A percentile compares a stretch with the other conserved stretches of the same genome.
phyloP scores from a whole-genome alignment of 1,284 basidiomycete species.

The Rhodotorula sp. region DNA sequence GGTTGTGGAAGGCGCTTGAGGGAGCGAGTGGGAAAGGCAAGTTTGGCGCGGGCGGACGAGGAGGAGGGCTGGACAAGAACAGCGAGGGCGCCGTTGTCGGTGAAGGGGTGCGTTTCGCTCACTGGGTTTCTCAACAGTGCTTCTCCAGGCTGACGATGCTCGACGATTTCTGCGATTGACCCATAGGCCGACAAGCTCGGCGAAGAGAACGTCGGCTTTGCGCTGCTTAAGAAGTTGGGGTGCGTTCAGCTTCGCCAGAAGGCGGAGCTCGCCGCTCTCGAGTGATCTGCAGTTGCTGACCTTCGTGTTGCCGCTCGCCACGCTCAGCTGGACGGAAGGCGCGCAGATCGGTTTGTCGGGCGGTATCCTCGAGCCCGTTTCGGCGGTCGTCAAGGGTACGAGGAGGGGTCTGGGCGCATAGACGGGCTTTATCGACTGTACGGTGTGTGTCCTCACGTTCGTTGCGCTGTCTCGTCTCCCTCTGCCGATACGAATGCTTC shows the following conservation, averaged over 20 bases:
- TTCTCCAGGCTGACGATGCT: background rate
- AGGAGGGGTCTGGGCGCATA: too few species aligned
- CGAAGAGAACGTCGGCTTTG: slow-evolving; percentile 68
- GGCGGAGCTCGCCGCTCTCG: background rate
- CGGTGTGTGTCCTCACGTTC: too few species aligned
- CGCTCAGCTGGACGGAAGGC: slow-evolving; percentile 38
- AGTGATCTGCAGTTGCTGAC: background rate
- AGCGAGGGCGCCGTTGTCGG: slow-evolving; percentile 37
- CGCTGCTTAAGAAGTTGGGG: slow-evolving; percentile 71
- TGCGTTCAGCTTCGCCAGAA: slow-evolving; percentile 4
- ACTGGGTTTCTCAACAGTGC: background rate
- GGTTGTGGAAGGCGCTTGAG: slow-evolving; percentile 50
- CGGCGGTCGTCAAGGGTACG: slow-evolving; percentile 29
- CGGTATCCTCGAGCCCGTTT: slow-evolving; percentile 33
- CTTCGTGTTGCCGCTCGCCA: background rate
- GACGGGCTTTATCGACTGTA: slow-evolving; percentile 5
- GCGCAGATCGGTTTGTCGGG: slow-evolving; percentile 33
- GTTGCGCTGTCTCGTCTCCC: too few species aligned
- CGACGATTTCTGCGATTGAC: slow-evolving; percentile 52
- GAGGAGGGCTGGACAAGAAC: slow-evolving; percentile 16
- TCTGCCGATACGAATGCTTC: too few species aligned
- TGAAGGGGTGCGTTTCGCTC: slow-evolving; percentile 25
- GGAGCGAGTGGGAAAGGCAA: slow-evolving; percentile 56
- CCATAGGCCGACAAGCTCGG: slow-evolving; percentile 70
- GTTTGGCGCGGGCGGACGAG: slow-evolving; percentile 17